Evolutionary conservation across 202 grass and related monocot genomes (phyloP).

Genomic region (Carex sylvatica): DNA sequence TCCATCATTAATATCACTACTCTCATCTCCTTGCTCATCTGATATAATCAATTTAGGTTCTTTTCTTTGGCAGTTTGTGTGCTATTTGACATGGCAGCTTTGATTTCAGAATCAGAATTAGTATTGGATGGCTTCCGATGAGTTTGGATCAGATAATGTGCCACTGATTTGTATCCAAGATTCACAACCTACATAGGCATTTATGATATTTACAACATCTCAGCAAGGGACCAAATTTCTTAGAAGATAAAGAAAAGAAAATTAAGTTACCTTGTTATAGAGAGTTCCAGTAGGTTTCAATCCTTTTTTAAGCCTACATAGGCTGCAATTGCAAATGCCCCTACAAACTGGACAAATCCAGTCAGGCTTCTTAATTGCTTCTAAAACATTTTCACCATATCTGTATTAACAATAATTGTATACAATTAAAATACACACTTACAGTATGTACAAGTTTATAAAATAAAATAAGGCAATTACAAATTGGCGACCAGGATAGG

Average conservation of each 20-base stretch:
- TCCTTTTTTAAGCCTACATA: slow-evolving; percentile 86
- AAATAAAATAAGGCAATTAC: not conserved
- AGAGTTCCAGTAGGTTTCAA: slow-evolving; percentile 58
- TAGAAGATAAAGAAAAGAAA: not conserved
- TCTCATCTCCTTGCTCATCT: no score
- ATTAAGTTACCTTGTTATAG: slow-evolving; percentile 56
- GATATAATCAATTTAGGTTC: not conserved
- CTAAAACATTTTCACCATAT: slow-evolving; percentile 95
- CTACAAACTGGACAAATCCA: slow-evolving; percentile 88
- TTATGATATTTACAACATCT: not conserved
- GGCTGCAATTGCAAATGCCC: slow-evolving; percentile 94
- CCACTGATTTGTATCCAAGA: slow-evolving; percentile 83
- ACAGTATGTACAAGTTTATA: not conserved
- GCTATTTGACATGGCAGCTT: not conserved
- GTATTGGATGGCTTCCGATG: slow-evolving; percentile 21
- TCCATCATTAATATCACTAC: not conserved
- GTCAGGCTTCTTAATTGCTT: slow-evolving; percentile 63
- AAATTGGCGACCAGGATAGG: not conserved
- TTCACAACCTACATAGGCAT: slow-evolving; percentile 33
- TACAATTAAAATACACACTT: slow-evolving; percentile 4
- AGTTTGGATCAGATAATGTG: slow-evolving; percentile 82
- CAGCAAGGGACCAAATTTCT: not conserved
- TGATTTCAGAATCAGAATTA: slow-evolving; percentile 9
- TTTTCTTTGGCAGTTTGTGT: not conserved
- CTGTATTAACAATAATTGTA: slow-evolving; percentile 35